A percentile compares a stretch with the other conserved stretches of the same genome.
Evolutionary conservation across 495 filamentous ascomycete species (phyloP).

Genomic region (Aspergillus hancockii): DNA sequence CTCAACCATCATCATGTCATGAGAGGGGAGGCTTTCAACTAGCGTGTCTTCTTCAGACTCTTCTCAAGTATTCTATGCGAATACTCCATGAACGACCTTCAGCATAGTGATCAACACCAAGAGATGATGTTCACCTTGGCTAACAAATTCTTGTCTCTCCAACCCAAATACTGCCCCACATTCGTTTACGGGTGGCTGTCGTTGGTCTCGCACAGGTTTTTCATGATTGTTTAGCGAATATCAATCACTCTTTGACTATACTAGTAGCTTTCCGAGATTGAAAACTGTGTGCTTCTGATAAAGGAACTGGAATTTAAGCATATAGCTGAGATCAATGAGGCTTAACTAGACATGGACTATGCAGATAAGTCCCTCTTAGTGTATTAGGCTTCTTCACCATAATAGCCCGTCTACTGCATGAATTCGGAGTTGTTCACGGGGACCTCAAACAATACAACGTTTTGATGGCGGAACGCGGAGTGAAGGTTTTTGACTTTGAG

Average conservation of each 20-base stretch:
- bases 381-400: too few species aligned
- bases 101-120: conserved; percentile 58
- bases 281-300: too few species aligned
- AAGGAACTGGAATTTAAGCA: too few species aligned
- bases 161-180: conserved; percentile 72
- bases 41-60: conserved; percentile 87
- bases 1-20: conserved; percentile 83
- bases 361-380: too few species aligned
- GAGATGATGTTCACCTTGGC: conserved; percentile 73
- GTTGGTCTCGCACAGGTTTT: conserved; percentile 79
- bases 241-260: too few species aligned
- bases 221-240: too few species aligned
- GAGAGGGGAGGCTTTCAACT: conserved; percentile 78
- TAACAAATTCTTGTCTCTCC: conserved; percentile 70
- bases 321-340: too few species aligned
- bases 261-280: too few species aligned
- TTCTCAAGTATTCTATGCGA: conserved; percentile 84
- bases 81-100: conserved; percentile 48
- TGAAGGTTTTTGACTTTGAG: not conserved
- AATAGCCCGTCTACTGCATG: not conserved
- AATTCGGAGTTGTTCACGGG: not conserved
- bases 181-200: conserved; percentile 85
- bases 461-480: not conserved
- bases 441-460: not conserved
- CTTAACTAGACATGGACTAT: too few species aligned